A percentile compares a stretch with the other conserved stretches of the same genome.
These are phyloP conservation scores for Pythium utonaiense DNA, from an alignment of 352 stramenopile genomes.

Conservation along the genomic window DNA sequence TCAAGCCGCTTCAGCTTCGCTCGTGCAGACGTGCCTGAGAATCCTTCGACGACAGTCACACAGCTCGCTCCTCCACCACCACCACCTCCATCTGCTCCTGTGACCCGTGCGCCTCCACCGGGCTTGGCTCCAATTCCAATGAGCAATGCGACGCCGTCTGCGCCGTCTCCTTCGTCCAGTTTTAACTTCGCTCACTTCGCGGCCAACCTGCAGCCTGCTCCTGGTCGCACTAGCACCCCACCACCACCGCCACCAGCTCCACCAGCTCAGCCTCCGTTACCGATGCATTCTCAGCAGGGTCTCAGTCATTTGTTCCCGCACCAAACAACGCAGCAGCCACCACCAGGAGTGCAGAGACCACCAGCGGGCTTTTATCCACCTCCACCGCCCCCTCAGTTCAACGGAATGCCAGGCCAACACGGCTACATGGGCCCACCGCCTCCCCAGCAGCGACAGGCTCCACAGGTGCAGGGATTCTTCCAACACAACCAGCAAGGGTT, in stretches of 20 bases:
- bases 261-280: neutral
- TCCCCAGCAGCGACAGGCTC: conserved; percentile 9
- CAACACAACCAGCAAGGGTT: conserved; percentile 14
- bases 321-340: neutral
- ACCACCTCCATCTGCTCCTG: neutral
- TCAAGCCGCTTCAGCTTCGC: conserved; percentile 64
- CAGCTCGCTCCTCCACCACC: neutral
- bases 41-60: neutral
- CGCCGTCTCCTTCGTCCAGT: conserved; percentile 2
- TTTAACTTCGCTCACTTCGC: conserved; percentile 29
- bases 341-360: neutral
- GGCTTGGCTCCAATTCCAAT: neutral
- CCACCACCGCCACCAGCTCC: neutral
- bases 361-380: conserved; percentile 13
- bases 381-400: conserved; percentile 11
- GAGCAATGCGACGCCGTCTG: neutral
- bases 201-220: conserved; percentile 9
- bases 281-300: conserved; percentile 6
- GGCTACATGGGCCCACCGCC: neutral
- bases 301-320: conserved; percentile 20
- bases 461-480: conserved; percentile 5
- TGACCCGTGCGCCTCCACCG: conserved; percentile 1
- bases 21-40: conserved; percentile 11
- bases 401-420: conserved; percentile 11
- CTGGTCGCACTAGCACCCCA: neutral